phyloP scores from a whole-genome alignment of 805 yeast species.

The Yarrowia divulgata region DNA sequence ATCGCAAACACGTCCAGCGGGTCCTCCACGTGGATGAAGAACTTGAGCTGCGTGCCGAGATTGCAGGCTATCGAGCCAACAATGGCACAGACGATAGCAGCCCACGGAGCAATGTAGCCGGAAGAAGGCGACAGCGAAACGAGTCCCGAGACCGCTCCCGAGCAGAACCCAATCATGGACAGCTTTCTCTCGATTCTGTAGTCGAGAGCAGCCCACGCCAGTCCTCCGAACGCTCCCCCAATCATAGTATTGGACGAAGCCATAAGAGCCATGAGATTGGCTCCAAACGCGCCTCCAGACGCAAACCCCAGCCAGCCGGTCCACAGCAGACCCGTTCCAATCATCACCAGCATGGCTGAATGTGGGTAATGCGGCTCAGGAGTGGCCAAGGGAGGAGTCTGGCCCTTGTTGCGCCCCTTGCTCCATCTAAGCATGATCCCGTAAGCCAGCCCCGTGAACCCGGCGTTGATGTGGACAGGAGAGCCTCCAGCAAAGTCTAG shows the following conservation, averaged over 20 bases:
- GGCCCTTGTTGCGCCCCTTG: slow-evolving; percentile 65
- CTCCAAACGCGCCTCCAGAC: slow-evolving; percentile 65
- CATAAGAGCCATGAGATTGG: slow-evolving; percentile 52
- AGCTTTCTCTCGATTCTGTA: slow-evolving; percentile 73
- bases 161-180: slow-evolving; percentile 93
- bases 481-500: slow-evolving; percentile 82
- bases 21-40: slow-evolving; percentile 78
- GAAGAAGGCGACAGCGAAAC: slow-evolving; percentile 98
- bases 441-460: slow-evolving; percentile 74
- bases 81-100: slow-evolving; percentile 76
- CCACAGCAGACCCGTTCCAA: slow-evolving; percentile 75
- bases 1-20: slow-evolving; percentile 93
- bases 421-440: slow-evolving; percentile 56
- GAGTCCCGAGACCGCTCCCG: slow-evolving; percentile 92
- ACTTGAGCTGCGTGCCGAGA: slow-evolving; percentile 82
- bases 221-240: slow-evolving; percentile 59
- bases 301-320: slow-evolving; percentile 82
- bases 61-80: slow-evolving; percentile 80
- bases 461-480: slow-evolving; percentile 75
- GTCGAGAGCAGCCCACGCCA: slow-evolving; percentile 57
- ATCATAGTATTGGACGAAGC: slow-evolving; percentile 60
- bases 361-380: slow-evolving; percentile 68
- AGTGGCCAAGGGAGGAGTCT: slow-evolving; percentile 48
- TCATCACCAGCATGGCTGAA: slow-evolving; percentile 68
- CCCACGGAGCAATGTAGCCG: slow-evolving; percentile 88